Conservation (phyloP, 2,329 filamentous ascomycete genomes). For the Pseudocercospora fijiensis region DNA sequence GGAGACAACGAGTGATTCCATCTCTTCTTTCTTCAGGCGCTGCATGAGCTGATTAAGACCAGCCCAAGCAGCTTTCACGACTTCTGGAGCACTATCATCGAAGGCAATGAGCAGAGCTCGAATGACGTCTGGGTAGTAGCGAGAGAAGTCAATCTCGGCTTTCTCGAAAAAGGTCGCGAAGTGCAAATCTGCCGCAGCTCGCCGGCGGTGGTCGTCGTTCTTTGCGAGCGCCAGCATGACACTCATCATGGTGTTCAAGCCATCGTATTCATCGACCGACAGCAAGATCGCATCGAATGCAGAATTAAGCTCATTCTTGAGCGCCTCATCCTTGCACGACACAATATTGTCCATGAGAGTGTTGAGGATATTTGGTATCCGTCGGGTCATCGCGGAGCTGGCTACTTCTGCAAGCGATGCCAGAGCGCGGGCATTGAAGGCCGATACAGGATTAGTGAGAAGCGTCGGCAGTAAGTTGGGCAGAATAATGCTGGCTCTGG, state of each 20-base stretch:
- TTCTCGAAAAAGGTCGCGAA: slow-evolving; percentile 82
- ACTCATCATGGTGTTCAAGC: slow-evolving; percentile 93
- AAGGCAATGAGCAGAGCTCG: slow-evolving; percentile 88
- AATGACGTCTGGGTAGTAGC: slow-evolving; percentile 95
- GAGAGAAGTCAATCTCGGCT: slow-evolving; percentile 82
- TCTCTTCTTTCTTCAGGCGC: slow-evolving; percentile 90
- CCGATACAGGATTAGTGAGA: slow-evolving; percentile 82
- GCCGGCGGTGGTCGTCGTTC: slow-evolving; percentile 84
- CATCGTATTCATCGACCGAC: slow-evolving; percentile 94
- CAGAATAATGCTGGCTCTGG: slow-evolving; percentile 91
- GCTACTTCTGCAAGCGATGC: slow-evolving; percentile 92
- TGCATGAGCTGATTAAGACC: slow-evolving; percentile 86
- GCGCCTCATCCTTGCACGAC: slow-evolving; percentile 69
- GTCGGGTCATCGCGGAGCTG: slow-evolving; percentile 83
- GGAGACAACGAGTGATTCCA: slow-evolving; percentile 87
- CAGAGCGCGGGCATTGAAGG: slow-evolving; percentile 91
- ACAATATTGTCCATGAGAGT: slow-evolving; percentile 92
- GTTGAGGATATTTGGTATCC: slow-evolving; percentile 86
- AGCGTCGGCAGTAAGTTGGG: slow-evolving; percentile 94
- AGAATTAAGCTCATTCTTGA: slow-evolving; percentile 69
- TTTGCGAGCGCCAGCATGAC: slow-evolving; percentile 85
- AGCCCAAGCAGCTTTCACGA: slow-evolving; percentile 86
- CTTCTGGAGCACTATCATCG: slow-evolving; percentile 76
- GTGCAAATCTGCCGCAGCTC: slow-evolving; percentile 74
- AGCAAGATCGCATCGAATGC: slow-evolving; percentile 88